phyloP scores from a whole-genome alignment of 2,329 filamentous ascomycete species.

The Trichoderma koningiopsis region DNA sequence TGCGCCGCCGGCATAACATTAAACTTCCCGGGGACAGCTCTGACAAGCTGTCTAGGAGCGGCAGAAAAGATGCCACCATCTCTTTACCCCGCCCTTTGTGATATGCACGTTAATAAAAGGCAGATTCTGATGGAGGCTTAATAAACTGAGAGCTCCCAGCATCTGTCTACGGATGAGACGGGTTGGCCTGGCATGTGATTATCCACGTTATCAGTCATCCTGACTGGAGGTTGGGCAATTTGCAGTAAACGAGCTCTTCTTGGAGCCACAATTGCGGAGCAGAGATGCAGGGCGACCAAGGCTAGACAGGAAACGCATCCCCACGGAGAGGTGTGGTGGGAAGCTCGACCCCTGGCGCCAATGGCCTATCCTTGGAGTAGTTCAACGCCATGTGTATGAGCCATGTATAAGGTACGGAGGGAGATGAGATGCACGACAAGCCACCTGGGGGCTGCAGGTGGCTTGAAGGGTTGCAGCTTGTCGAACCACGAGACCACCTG shows the following conservation, averaged over 20 bases:
- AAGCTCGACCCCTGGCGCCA: constrained; percentile 18
- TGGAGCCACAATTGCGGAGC: constrained; percentile 22
- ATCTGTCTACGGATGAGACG: constrained; percentile 4
- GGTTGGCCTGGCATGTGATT: constrained; percentile 23
- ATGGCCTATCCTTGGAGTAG: constrained; percentile 10
- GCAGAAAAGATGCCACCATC: neutral
- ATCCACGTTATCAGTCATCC: constrained; percentile 11
- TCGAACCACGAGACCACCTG: constrained; percentile 23
- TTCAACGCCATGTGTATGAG: constrained; percentile 7
- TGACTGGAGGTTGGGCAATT: constrained; percentile 19
- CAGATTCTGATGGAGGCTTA: constrained; percentile 2
- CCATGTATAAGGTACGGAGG: constrained; percentile 3
- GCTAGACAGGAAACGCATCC: neutral
- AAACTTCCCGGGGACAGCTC: neutral
- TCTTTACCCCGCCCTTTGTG: constrained; percentile 25
- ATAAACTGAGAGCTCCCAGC: constrained; percentile 16
- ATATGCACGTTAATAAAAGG: constrained; percentile 23
- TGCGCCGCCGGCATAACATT: constrained; percentile 7
- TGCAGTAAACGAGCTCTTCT: constrained; percentile 12
- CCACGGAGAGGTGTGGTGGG: constrained; percentile 2
- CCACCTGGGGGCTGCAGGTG: constrained; percentile 19
- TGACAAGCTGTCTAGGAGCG: neutral
- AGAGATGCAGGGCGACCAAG: constrained; percentile 22
- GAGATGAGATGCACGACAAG: constrained; percentile 18
- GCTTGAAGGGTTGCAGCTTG: constrained; percentile 22